Evolutionary conservation across 108 stramenopile genomes (phyloP).

Genomic region (Chaetoceros tenuissimus): DNA sequence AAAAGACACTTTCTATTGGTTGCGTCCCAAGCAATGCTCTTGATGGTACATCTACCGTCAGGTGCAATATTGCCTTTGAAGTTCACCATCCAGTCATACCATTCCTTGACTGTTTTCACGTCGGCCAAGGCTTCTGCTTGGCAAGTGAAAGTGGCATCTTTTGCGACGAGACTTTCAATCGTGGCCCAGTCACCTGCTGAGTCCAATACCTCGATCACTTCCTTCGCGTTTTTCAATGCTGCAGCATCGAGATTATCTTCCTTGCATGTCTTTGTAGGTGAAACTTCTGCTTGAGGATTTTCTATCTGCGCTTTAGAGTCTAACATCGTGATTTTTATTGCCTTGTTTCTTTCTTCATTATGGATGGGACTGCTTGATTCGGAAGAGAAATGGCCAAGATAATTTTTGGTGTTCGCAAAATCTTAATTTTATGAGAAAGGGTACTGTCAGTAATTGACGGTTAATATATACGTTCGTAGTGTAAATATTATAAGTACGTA

Average conservation of each 20-base stretch:
- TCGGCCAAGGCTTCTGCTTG: constrained; percentile 1
- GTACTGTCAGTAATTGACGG: too few relatives aligned
- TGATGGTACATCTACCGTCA: background rate
- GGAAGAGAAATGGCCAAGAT: too few relatives aligned
- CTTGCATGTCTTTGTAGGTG: too few relatives aligned
- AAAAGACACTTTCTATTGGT: background rate
- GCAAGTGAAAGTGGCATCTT: constrained; percentile 3
- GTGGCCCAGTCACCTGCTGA: background rate
- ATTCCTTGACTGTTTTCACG: constrained; percentile 4
- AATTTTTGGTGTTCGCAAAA: too few relatives aligned
- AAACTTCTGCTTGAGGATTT: too few relatives aligned
- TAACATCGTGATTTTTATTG: too few relatives aligned
- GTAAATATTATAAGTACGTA: too few relatives aligned
- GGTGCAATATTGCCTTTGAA: constrained; percentile 5
- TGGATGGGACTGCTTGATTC: too few relatives aligned
- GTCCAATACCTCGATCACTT: constrained; percentile 2
- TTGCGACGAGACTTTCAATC: background rate
- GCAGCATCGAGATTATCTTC: background rate
- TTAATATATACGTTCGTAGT: too few relatives aligned
- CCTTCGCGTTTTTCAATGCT: constrained; percentile 1
- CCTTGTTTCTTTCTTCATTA: too few relatives aligned
- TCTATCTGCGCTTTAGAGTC: too few relatives aligned
- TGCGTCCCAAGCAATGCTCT: background rate
- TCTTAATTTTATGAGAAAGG: too few relatives aligned
- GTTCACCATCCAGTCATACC: constrained; percentile 8